phyloP scores from a whole-genome alignment of 202 grass and related monocot species.

The Digitaria exilis region DNA sequence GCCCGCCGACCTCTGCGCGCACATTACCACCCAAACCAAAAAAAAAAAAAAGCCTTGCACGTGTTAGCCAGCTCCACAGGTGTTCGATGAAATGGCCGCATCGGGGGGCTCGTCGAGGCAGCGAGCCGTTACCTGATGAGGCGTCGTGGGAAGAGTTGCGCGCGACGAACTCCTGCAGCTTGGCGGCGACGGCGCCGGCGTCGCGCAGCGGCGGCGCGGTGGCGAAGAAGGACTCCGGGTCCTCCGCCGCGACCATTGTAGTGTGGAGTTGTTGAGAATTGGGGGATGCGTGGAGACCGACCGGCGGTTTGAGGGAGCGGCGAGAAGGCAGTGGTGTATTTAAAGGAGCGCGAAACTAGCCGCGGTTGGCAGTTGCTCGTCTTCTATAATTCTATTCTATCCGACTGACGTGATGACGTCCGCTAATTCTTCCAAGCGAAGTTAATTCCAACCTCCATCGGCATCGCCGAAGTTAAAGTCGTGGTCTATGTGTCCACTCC shows the following conservation, averaged over 20 bases:
- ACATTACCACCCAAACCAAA: background rate
- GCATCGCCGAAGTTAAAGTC: background rate
- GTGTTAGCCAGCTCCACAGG: background rate
- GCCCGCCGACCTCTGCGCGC: conserved; percentile 24
- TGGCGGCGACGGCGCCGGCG: conserved; percentile 48
- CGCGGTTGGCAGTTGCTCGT: background rate
- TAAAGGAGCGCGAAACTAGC: conserved; percentile 21
- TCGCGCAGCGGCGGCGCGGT: conserved; percentile 69
- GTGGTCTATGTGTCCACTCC: background rate
- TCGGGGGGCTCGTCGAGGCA: background rate
- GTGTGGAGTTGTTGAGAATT: background rate
- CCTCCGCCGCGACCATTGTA: conserved; percentile 35
- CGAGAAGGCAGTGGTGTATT: conserved; percentile 10
- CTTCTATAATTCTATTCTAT: too few relatives aligned
- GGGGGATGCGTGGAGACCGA: background rate
- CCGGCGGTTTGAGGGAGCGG: background rate
- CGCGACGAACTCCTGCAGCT: conserved; percentile 60
- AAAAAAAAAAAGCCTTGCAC: background rate
- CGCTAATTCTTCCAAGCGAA: background rate
- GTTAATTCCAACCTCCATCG: conserved; percentile 3
- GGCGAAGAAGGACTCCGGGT: conserved; percentile 70
- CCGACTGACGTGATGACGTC: background rate
- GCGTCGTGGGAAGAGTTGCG: conserved; percentile 39
- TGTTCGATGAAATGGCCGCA: conserved; percentile 21
- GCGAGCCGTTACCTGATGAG: conserved; percentile 6